Conservation (phyloP, 176 grass and related monocot genomes). For the Eleusine coracana region DNA sequence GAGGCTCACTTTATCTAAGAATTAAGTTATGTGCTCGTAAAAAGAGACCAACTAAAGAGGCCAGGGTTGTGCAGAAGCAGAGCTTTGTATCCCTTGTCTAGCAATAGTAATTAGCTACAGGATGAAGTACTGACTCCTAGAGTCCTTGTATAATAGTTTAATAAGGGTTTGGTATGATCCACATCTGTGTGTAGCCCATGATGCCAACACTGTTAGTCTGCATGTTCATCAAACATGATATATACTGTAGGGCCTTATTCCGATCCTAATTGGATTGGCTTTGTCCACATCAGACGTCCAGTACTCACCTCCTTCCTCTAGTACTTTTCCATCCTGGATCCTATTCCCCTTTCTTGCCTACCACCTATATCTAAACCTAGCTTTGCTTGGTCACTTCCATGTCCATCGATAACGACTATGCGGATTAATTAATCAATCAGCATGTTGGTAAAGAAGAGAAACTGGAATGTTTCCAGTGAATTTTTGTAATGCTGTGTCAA, state of each 20-base stretch:
- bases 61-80: too few relatives aligned
- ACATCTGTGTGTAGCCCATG: slow-evolving; percentile 21
- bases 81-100: too few relatives aligned
- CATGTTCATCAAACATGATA: neutral
- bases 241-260: neutral
- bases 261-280: neutral
- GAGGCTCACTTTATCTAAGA: too few relatives aligned
- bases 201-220: too few relatives aligned
- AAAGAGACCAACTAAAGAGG: too few relatives aligned
- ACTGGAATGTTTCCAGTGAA: neutral
- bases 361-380: neutral
- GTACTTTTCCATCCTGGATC: slow-evolving; percentile 34
- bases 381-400: slow-evolving; percentile 3
- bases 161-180: slow-evolving; percentile 14
- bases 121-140: neutral
- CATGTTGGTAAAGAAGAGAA: neutral
- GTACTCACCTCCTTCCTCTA: slow-evolving; percentile 4
- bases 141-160: neutral
- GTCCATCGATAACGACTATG: neutral
- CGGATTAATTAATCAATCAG: neutral
- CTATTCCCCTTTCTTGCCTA: neutral
- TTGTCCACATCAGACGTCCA: neutral
- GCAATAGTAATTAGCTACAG: too few relatives aligned
- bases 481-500: too few relatives aligned
- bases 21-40: too few relatives aligned